A percentile compares a stretch with the other conserved stretches of the same genome.
These are phyloP conservation scores for Alternaria burnsii DNA, from an alignment of 2,329 filamentous ascomycete species.

Conservation along the genomic window DNA sequence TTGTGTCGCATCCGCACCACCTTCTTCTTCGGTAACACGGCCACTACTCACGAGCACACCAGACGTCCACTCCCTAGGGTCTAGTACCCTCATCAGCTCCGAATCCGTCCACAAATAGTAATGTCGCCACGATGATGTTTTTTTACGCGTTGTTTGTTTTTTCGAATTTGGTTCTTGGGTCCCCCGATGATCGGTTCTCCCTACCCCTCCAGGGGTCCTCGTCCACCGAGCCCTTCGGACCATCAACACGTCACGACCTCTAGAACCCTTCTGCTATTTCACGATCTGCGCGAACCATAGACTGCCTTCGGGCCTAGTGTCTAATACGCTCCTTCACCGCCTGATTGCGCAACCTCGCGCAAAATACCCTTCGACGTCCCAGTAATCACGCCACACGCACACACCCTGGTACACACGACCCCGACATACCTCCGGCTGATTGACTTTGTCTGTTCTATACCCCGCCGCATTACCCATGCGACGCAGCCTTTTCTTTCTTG, in stretches of 20 bases:
- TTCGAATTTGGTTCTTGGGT: constrained; percentile 35
- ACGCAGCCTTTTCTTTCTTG: constrained; percentile 14
- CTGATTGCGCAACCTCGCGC: constrained; percentile 18
- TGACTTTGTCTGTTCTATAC: constrained; percentile 36
- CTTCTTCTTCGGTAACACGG: constrained; percentile 22
- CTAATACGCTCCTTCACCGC: constrained; percentile 36
- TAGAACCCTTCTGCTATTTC: constrained; percentile 1
- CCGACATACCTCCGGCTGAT: constrained; percentile 16
- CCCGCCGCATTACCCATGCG: constrained; percentile 22
- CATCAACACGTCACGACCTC: background rate
- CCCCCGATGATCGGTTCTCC: constrained; percentile 16
- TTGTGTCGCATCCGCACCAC: constrained; percentile 17
- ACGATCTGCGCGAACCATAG: constrained; percentile 20
- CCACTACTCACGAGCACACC: constrained; percentile 27
- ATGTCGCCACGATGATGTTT: constrained; percentile 47
- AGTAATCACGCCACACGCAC: constrained; percentile 15
- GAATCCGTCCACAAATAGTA: constrained; percentile 36
- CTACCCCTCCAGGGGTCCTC: constrained; percentile 9
- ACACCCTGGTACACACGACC: constrained; percentile 13
- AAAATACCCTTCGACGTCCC: constrained; percentile 21
- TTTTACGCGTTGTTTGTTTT: constrained; percentile 31
- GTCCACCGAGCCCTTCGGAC: background rate
- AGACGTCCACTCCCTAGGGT: constrained; percentile 35
- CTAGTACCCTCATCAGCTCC: constrained; percentile 43
- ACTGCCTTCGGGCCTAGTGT: constrained; percentile 28